Base-by-base conservation (phyloP, 139 green algal species). In the Tetraselmis striata region DNA sequence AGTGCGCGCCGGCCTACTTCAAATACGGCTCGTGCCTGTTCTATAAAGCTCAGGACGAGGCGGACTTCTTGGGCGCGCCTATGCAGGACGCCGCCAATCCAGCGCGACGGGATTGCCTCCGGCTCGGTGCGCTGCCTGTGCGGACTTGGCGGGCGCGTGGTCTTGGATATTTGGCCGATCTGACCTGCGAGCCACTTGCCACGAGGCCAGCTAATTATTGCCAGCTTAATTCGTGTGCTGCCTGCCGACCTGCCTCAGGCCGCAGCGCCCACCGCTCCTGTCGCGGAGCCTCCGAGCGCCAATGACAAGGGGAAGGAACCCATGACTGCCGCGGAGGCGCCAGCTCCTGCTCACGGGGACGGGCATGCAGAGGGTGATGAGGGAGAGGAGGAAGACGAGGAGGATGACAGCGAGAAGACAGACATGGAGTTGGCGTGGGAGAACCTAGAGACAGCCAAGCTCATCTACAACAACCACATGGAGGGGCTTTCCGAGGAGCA, bases 361-460 rank as follows among this genome's bases (percentile, higher is more conserved):
- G 45, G 58, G 59, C 59, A 82, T 30, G 81, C 76, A n/a, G 88
- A 84, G 11, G 88, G 81, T 32, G 83, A 75, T 5, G 81, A 85
- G 25, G 82, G 85, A 11, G 82, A 80, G 23, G 82, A 81, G 25
- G 85, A 83, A 59, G 86, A 77, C 1, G 84, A 79, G 75, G 84
- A 90, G 31, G 84, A 85, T 32, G 86, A 86, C 28, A 84, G 84
- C 23, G 88, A 84, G 30, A 78, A 82, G 11, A 84, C 32, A 28
- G 92, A 95, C 83, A 86, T 95, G 86, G 88, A 94, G 81, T 86
- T 95, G 25, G 92, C 92, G 22, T 95, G 92, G 92, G 87, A 92
- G 80, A 90, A 92, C 77, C 79, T 92, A 79, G 88, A 92, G 30
- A 84, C 85, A 2, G 88, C 88, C 26, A 90, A 87, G 59, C 77